Base-by-base conservation (phyloP, 139 green algal genomes). In the Volvox africanus region DNA sequence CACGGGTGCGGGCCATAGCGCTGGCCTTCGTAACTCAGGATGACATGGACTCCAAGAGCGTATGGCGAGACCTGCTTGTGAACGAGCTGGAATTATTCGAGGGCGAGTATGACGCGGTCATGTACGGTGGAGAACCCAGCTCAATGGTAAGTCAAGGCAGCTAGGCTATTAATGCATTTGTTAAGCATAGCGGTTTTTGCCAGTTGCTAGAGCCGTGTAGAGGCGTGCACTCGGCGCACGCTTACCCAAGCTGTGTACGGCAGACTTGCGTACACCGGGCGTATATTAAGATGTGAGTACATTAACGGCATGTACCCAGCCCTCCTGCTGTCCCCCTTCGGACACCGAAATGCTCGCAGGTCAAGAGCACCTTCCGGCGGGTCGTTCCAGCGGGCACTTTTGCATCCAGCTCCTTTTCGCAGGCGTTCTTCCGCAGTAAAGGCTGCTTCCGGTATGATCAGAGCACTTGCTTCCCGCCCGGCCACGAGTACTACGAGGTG, bases 51-150 rank as follows among this genome's bases (percentile, higher is more conserved):
- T 67, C 84, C 20, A 37, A 28, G n/a, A 50, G 24, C 1, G 30
- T 50, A 33, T 79, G 86, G 55, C 50, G 73, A 32, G 28, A 24
- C 20, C 24, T 78, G 44, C 86, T 91, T 30, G 20, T 61, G 18
- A 65, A 61, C 20, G 86, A 83, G 24, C 24, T 83, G n/a, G 30
- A 16, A 30, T 18, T 78, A 28, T 75, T 91, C 50, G 86, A 91
- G 75, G 35, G 77, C 86, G 71, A 91, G 50, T 91, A 91, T 30
- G 28, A 88, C 22, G 82, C 82, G 65, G 50, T 88, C 13, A 88
- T 89, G 83, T 89, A 89, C 83, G 83, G 83, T 28, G 83, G 83
- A 18, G 17, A 26, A 5, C 37, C 83, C 55, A 67, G 62, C 6
- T 88, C 82, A 0, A 65, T 79, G 82, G 82, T 88, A 26, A 79